A percentile compares a stretch with the other conserved stretches of the same genome.
Conservation (phyloP, 2,329 filamentous ascomycete genomes). For the Albophoma yamanashiensis region DNA sequence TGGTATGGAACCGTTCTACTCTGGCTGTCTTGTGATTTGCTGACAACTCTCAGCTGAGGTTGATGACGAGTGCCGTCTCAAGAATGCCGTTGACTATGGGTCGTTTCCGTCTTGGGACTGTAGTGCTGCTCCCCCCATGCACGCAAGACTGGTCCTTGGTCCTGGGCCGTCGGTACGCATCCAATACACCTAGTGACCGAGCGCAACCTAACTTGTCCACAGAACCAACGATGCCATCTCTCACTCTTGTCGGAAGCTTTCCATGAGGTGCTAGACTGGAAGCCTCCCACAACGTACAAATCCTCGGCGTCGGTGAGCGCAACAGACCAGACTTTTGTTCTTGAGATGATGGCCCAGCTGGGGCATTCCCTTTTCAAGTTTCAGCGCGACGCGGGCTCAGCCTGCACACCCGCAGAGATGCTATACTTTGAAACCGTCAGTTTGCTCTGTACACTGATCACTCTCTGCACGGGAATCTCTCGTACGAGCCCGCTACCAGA, state of each 20-base stretch:
- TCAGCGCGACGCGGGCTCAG: constrained; percentile 16
- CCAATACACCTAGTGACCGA: background rate
- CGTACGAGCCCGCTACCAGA: constrained; percentile 12
- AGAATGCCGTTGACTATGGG: constrained; percentile 39
- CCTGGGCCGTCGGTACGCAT: constrained; percentile 37
- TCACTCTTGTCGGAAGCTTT: constrained; percentile 39
- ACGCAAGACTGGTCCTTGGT: constrained; percentile 36
- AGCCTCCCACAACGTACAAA: constrained; percentile 40
- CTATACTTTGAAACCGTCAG: constrained; percentile 32
- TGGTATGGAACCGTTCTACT: constrained; percentile 21
- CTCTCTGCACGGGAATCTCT: constrained; percentile 14
- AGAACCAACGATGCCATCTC: constrained; percentile 41
- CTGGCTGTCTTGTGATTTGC: background rate
- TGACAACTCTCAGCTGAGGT: constrained; percentile 26
- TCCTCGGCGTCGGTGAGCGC: constrained; percentile 24
- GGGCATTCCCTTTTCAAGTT: constrained; percentile 30
- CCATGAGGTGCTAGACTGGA: constrained; percentile 36
- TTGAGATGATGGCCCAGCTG: constrained; percentile 30
- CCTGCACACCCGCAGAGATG: constrained; percentile 30
- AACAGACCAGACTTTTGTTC: constrained; percentile 32
- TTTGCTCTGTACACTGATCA: constrained; percentile 25
- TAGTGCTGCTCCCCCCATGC: constrained; percentile 23
- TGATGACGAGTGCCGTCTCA: constrained; percentile 25
- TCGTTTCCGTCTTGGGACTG: constrained; percentile 38
- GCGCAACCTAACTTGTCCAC: background rate